Conservation (phyloP, 371 early-diverging fungal species). For the Ordospora colligata region DNA sequence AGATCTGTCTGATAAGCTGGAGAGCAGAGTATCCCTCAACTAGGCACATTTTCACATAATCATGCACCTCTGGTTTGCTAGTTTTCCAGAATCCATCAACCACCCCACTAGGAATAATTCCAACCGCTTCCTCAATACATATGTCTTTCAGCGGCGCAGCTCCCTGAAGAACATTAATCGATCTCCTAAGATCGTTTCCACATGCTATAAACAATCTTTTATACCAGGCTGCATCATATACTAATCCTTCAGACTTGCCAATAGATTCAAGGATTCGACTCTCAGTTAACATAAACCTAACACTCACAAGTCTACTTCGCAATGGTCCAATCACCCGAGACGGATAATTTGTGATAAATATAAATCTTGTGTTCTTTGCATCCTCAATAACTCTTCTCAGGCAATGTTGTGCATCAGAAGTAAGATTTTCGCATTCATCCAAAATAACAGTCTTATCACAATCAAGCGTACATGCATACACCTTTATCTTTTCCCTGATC, state of each 20-base stretch:
- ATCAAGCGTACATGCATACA: conserved; percentile 62
- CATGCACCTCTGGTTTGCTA: conserved; percentile 10
- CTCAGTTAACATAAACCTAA: conserved; percentile 39
- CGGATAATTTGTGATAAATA: conserved; percentile 64
- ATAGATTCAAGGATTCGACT: conserved; percentile 36
- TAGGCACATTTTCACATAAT: conserved; percentile 34
- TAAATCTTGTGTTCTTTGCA: conserved; percentile 56
- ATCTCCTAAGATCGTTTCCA: conserved; percentile 54
- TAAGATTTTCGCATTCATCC: conserved; percentile 62
- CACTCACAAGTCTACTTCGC: conserved; percentile 54
- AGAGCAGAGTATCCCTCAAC: conserved; percentile 48
- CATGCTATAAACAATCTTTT: conserved; percentile 41
- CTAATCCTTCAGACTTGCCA: conserved; percentile 42
- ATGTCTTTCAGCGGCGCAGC: conserved; percentile 22
- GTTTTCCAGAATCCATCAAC: conserved; percentile 38
- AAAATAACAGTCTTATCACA: conserved; percentile 57
- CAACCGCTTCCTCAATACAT: conserved; percentile 50
- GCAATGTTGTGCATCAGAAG: conserved; percentile 62
- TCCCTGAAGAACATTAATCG: conserved; percentile 58
- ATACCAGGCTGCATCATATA: conserved; percentile 12
- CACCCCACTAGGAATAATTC: conserved; percentile 38
- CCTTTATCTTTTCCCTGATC: conserved; percentile 64
- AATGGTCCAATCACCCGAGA: conserved; percentile 61
- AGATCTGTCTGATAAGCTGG: conserved; percentile 47
- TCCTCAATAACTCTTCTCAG: conserved; percentile 60